Evolutionary conservation across 1,139 yeast genomes (phyloP), one percentile per base, ranked within the genome.

Genomic region (Saccharomyces pastorianus): DNA sequence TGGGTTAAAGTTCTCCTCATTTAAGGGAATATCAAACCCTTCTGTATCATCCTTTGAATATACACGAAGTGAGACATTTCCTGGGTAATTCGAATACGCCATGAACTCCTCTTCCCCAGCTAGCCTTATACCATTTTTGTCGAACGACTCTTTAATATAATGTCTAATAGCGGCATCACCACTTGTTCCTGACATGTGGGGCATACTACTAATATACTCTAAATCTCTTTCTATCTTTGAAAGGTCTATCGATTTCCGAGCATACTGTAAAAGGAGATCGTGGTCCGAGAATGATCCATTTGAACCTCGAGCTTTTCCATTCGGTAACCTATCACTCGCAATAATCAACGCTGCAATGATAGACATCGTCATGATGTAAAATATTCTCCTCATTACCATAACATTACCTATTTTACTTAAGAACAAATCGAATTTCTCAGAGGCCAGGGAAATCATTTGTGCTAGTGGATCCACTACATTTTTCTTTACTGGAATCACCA

Each of bases 101-200:
- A 74, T 75, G 53, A 81, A 73, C 54, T 78, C 80, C 34, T 77
- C 72, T 52, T 80, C 76, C 42, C 79, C 81, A 7, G 80, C 75
- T n/a, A 74, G 58, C 46, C 74, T 71, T 49, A 88, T 64, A 2
- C 88, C 86, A 60, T 81, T 81, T 54, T 80, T 78, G 26, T 70
- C 66, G 71, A 88, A 81, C 55, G 79, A 78, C 13, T 77, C 75
- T 58, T 80, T 76, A 25, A 91, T 75, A 67, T 85, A 89, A 57
- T 78, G 76, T 0, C 89, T 84, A 41, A 89, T 71, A 0, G 89
- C 77, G 56, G 82, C 70, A 66, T 90, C 97, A 17, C 96, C 98
- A 20, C 81, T 80, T 2, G 97, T 84, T 1, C 98, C 98, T 0
- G 96, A 83, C 58, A 84, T 71, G 67, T 90, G 98, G 1, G 96